These are phyloP conservation scores for Eucalyptus grandis DNA, from an alignment of 345 rosid genomes.

Conservation along the genomic window DNA sequence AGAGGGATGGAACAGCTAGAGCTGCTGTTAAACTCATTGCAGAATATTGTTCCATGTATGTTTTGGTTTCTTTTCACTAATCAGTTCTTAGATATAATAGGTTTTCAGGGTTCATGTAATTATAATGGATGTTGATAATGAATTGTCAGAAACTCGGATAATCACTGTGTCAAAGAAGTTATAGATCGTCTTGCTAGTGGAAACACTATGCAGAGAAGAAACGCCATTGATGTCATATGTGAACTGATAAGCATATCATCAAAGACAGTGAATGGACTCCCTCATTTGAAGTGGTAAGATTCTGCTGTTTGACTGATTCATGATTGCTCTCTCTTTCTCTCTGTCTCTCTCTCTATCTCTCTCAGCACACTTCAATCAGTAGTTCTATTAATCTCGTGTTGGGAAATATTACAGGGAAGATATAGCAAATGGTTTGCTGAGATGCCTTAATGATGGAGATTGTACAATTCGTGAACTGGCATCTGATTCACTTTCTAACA, in stretches of 20 bases:
- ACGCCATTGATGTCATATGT: conserved; percentile 71
- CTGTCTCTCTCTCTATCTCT: neutral
- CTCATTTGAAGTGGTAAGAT: conserved; percentile 49
- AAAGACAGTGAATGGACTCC: conserved; percentile 15
- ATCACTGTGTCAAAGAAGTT: conserved; percentile 56
- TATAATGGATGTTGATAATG: conserved; percentile 16
- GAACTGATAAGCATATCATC: conserved; percentile 35
- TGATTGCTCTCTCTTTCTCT: neutral
- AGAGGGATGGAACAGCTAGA: conserved; percentile 76
- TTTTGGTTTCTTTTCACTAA: neutral
- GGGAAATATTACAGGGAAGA: conserved; percentile 43
- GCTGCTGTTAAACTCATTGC: conserved; percentile 62
- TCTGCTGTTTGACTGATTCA: neutral
- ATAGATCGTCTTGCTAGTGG: conserved; percentile 56
- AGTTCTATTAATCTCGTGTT: neutral
- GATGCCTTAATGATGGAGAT: conserved; percentile 53
- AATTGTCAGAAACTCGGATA: conserved; percentile 36
- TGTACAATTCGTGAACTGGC: conserved; percentile 33
- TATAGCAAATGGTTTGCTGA: conserved; percentile 45
- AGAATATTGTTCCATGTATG: conserved; percentile 66
- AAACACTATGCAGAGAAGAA: conserved; percentile 49
- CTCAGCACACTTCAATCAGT: neutral
- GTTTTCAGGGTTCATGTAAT: neutral
- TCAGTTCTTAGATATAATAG: neutral
- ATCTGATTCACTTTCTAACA: conserved; percentile 40